Evolutionary conservation across 2,329 filamentous ascomycete species (phyloP).

Genomic region (Sphaerulina populicola): DNA sequence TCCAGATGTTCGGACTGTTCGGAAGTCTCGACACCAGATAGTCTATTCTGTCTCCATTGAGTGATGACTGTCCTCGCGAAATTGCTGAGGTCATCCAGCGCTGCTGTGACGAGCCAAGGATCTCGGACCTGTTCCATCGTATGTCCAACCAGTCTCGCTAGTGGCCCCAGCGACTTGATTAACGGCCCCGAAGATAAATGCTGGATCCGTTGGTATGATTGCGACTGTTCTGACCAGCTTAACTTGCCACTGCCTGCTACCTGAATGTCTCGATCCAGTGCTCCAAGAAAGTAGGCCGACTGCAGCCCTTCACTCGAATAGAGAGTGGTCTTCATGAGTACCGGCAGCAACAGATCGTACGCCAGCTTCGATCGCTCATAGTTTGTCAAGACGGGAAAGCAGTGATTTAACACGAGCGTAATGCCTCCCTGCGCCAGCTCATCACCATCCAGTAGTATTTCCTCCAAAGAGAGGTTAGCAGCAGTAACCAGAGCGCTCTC

Average conservation of each 20-base stretch:
- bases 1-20: constrained; percentile 58
- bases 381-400: constrained; percentile 62
- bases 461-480: constrained; percentile 62
- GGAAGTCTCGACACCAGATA: constrained; percentile 63
- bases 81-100: constrained; percentile 56
- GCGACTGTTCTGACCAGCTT: constrained; percentile 53
- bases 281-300: constrained; percentile 64
- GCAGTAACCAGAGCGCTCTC: constrained; percentile 67
- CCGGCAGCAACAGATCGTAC: constrained; percentile 60
- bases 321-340: constrained; percentile 59
- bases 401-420: constrained; percentile 65
- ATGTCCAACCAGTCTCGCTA: constrained; percentile 58
- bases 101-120: constrained; percentile 42
- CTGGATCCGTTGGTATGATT: constrained; percentile 54
- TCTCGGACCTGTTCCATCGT: constrained; percentile 52
- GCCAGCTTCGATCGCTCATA: constrained; percentile 52
- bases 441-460: constrained; percentile 46
- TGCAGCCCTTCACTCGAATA: constrained; percentile 65
- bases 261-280: constrained; percentile 59
- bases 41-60: constrained; percentile 65
- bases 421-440: constrained; percentile 46
- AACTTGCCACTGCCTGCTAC: constrained; percentile 48
- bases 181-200: constrained; percentile 54
- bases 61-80: constrained; percentile 60
- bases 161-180: constrained; percentile 57